Percentiles rank a stretch among this genome's conserved stretches.
phyloP scores from a whole-genome alignment of 139 green algal species.

The Pycnococcus provasolii region DNA sequence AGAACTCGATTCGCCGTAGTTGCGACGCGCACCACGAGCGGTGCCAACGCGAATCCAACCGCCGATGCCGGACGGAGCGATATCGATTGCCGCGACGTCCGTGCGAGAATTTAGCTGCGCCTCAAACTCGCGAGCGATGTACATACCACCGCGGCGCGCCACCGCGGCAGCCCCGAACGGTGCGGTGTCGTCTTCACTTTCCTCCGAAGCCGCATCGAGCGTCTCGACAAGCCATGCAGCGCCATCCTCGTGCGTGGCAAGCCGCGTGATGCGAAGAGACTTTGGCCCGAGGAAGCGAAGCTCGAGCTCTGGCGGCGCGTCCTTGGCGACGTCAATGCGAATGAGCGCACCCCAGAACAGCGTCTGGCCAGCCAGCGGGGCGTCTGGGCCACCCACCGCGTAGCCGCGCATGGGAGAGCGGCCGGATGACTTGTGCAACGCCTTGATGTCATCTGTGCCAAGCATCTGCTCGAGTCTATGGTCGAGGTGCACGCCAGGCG shows the following conservation, averaged over 20 bases:
- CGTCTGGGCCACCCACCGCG: neutral
- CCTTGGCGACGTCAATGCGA: conserved; percentile 53
- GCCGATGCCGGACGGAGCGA: conserved; percentile 59
- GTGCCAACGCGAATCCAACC: conserved; percentile 27
- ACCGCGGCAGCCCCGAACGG: too few species aligned
- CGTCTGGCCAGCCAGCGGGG: neutral
- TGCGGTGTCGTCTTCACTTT: too few species aligned
- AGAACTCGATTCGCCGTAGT: conserved; percentile 2
- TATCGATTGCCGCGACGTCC: conserved; percentile 36
- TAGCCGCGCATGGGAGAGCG: neutral
- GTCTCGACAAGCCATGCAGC: too few species aligned
- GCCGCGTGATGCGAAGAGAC: conserved; percentile 13
- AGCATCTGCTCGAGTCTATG: conserved; percentile 82
- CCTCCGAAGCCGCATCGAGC: too few species aligned
- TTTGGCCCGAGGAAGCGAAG: conserved; percentile 56
- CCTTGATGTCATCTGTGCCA: conserved; percentile 53
- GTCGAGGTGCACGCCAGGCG: conserved; percentile 83
- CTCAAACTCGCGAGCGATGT: conserved; percentile 15
- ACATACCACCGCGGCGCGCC: conserved; percentile 43
- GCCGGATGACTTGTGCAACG: conserved; percentile 30
- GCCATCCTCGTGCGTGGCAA: too few species aligned
- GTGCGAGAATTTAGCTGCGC: conserved; percentile 15
- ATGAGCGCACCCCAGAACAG: conserved; percentile 57
- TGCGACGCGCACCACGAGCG: neutral
- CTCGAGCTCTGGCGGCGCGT: conserved; percentile 30